These are phyloP conservation scores for Podospora conica DNA, from an alignment of 495 filamentous ascomycete species.

Conservation along the genomic window DNA sequence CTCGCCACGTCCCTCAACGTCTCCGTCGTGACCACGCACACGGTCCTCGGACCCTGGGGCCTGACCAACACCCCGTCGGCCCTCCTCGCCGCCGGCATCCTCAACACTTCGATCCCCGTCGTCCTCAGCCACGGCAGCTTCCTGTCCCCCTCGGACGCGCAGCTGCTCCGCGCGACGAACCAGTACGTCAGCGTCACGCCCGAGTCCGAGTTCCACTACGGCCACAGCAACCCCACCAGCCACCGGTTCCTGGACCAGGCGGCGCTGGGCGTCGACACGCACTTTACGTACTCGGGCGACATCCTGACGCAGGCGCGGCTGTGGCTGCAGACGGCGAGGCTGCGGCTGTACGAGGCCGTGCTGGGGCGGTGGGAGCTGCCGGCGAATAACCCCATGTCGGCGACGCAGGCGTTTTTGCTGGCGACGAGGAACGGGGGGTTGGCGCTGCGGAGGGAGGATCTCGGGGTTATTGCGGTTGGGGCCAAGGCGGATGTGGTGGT, in stretches of 20 bases:
- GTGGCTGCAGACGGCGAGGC: slow-evolving; percentile 37
- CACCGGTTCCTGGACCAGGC: slow-evolving; percentile 38
- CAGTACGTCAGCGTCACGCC: slow-evolving; percentile 42
- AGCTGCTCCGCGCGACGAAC: slow-evolving; percentile 32
- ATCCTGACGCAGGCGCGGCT: slow-evolving; percentile 41
- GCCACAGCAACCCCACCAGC: slow-evolving; percentile 31
- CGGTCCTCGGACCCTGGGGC: slow-evolving; percentile 30
- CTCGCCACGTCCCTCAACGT: slow-evolving; percentile 23
- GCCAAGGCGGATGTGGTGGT: slow-evolving; percentile 47
- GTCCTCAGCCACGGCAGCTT: slow-evolving; percentile 38
- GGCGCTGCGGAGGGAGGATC: slow-evolving; percentile 39
- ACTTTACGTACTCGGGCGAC: slow-evolving; percentile 39
- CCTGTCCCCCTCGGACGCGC: slow-evolving; percentile 23
- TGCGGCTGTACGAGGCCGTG: slow-evolving; percentile 27
- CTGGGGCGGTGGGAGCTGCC: slow-evolving; percentile 35
- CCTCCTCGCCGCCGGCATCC: slow-evolving; percentile 24
- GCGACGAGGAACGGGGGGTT: slow-evolving; percentile 43
- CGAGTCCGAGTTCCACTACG: slow-evolving; percentile 43
- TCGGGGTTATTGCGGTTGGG: slow-evolving; percentile 40
- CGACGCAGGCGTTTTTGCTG: slow-evolving; percentile 45
- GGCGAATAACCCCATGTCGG: slow-evolving; percentile 36
- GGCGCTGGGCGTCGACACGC: slow-evolving; percentile 42
- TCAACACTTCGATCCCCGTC: slow-evolving; percentile 33
- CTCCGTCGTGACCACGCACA: slow-evolving; percentile 33
- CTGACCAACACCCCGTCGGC: slow-evolving; percentile 31